Evolutionary conservation across 441 rosid species (phyloP), one percentile per base, ranked within the genome.

Genomic region (Aleurites moluccanus): DNA sequence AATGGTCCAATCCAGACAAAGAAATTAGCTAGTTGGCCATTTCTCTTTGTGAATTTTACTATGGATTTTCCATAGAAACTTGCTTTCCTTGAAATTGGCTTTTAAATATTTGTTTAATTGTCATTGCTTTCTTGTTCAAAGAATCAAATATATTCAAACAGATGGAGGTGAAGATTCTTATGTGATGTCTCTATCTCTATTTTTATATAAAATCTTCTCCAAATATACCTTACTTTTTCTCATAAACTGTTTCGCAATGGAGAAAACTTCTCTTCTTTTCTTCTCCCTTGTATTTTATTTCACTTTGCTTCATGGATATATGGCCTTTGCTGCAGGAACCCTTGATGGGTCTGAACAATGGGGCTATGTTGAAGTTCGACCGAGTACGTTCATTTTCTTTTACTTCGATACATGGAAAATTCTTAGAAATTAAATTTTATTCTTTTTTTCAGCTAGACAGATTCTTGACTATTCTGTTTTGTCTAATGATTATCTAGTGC

Each of bases 351-450:
- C 84, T n/a, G 86, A 84, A 79, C 72, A 71, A 67, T 80, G 87
- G 87, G 86, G 87, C 45, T 86, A 82, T 4, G 80, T 78, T 1
- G 77, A 86, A 82, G 86, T 82, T 70, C 73, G 86, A 53, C 86
- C 83, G 0, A 77, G 87, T 83, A 70, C 0, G 84, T 50, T 40
- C 0, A 0, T n/a, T 27, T 2, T 20, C 20, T 10, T 67, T 27
- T 15, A 1, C 4, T 27, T 50, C 4, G 13, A 42, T 44, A 8
- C 2, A 10, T 44, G 0, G 15, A 45, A 45, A 45, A 45, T 45
- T 13, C 50, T 45, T 13, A 45, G 15, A 38, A 45, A 13, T 45
- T 45, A 10, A 10, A 45, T 45, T 45, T 14, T 38, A 38, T 6
- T 38, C 9, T 38, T 38, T 38, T 38, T 6, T 38, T 6, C 40